Conservation (phyloP, 179 eudicot genomes). For the Patellifolia procumbens region DNA sequence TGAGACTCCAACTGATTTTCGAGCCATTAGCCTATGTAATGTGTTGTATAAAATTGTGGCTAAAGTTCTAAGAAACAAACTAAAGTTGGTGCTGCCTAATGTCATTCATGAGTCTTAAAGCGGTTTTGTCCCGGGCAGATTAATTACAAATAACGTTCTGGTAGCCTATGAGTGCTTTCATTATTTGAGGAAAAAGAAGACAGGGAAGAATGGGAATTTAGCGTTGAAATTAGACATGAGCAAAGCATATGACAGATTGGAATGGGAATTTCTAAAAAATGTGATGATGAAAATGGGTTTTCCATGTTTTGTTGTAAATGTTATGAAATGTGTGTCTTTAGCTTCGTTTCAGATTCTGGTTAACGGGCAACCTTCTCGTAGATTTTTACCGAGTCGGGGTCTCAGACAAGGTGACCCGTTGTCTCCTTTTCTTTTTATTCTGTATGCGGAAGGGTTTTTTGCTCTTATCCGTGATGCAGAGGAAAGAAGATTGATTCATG, state of each 20-base stretch:
- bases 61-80: too few species aligned
- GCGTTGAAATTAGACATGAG: background rate
- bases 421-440: background rate
- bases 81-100: too few species aligned
- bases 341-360: background rate
- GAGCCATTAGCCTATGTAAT: background rate
- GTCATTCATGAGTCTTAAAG: too few species aligned
- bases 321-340: background rate
- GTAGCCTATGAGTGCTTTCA: background rate
- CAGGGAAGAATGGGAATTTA: background rate
- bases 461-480: too few species aligned
- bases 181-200: background rate
- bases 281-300: too few species aligned
- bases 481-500: too few species aligned
- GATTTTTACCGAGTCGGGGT: background rate
- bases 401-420: background rate
- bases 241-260: background rate
- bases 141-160: background rate
- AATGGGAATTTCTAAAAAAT: too few species aligned
- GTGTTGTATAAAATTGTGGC: background rate
- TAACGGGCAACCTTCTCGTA: background rate
- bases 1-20: background rate
- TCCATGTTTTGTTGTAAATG: background rate
- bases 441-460: too few species aligned
- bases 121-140: background rate